A percentile compares a stretch with the other conserved stretches of the same genome.
These are phyloP conservation scores for Picea mariana DNA, from an alignment of 83 land plant genomes.

Conservation along the genomic window DNA sequence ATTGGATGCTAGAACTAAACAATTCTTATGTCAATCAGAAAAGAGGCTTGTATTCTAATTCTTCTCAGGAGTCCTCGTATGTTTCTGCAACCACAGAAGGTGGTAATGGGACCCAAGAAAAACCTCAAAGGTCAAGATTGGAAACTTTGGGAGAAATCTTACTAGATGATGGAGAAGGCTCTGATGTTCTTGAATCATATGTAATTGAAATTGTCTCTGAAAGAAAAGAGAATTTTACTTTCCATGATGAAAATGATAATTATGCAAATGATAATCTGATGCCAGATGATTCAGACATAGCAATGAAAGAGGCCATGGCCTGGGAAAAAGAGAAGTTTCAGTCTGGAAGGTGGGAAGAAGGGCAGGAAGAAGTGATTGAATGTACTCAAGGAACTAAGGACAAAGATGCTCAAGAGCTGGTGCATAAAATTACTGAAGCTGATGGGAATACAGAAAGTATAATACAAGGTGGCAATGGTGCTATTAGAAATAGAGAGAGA, in stretches of 20 bases:
- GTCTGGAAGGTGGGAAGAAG: background rate
- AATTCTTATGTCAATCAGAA: background rate
- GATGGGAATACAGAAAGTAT: background rate
- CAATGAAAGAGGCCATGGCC: constrained; percentile 18
- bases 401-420: background rate
- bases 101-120: constrained; percentile 5
- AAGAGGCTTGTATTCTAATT: background rate
- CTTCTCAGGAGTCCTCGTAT: background rate
- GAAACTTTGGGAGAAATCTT: background rate
- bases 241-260: background rate
- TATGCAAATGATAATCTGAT: constrained; percentile 1
- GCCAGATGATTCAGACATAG: constrained; percentile 10
- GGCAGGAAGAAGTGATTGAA: background rate
- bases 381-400: background rate
- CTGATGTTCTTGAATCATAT: constrained; percentile 7
- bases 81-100: background rate
- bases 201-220: constrained; percentile 1
- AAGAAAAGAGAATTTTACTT: background rate
- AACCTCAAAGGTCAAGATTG: background rate
- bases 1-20: background rate
- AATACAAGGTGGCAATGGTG: background rate
- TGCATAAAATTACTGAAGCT: background rate
- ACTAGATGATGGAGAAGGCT: background rate
- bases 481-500: background rate
- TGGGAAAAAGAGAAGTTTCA: constrained; percentile 19